phyloP scores from a whole-genome alignment of 139 green algal genomes.

The Chlamydomonas incerta region DNA sequence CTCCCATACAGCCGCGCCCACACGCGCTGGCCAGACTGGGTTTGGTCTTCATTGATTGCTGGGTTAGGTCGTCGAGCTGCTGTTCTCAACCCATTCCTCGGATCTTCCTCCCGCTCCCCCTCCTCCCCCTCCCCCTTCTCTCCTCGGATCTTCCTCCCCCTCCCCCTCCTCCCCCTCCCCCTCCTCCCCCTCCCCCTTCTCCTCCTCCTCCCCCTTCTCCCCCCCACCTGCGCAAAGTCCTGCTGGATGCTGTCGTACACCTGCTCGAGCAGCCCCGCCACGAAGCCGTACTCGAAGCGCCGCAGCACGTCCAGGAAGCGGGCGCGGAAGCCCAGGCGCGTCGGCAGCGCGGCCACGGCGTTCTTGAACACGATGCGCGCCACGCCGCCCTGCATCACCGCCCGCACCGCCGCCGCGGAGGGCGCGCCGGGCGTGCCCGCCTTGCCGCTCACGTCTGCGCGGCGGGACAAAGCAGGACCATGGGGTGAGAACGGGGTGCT shows the following conservation, averaged over 20 bases:
- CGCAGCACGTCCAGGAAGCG: constrained; percentile 71
- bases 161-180: too few species aligned
- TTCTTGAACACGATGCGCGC: constrained; percentile 67
- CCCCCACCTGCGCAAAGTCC: constrained; percentile 61
- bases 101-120: too few species aligned
- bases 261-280: constrained; percentile 50
- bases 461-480: not conserved
- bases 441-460: not conserved
- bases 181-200: too few species aligned
- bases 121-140: too few species aligned
- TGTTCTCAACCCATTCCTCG: too few species aligned
- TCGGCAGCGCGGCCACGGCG: constrained; percentile 63
- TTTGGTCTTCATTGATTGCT: too few species aligned
- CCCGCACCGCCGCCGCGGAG: constrained; percentile 65
- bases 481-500: too few species aligned
- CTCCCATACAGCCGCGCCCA: too few species aligned
- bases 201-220: too few species aligned
- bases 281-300: constrained; percentile 66
- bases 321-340: constrained; percentile 53
- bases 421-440: not conserved
- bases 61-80: too few species aligned
- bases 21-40: too few species aligned
- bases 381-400: constrained; percentile 75
- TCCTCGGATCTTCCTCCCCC: not conserved
- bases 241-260: constrained; percentile 64